Evolutionary conservation across 139 green algal species (phyloP).

Genomic region (Volvox africanus): DNA sequence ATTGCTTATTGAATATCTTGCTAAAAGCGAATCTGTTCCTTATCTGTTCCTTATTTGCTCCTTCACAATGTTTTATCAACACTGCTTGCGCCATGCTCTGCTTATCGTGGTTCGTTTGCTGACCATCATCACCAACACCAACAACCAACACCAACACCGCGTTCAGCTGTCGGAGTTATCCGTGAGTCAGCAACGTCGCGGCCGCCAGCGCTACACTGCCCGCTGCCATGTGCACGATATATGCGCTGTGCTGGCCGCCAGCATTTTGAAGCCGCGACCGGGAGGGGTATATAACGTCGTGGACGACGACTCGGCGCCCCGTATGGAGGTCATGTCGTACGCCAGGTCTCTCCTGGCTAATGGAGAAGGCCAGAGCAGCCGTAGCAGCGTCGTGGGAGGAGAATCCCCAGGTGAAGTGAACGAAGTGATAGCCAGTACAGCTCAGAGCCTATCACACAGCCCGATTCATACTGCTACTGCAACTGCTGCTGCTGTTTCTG

Average conservation of each 20-base stretch:
- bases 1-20: no score
- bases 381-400: slow-evolving; percentile 4
- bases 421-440: background rate
- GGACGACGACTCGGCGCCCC: slow-evolving; percentile 80
- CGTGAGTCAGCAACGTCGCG: slow-evolving; percentile 55
- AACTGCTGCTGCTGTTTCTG: background rate
- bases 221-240: slow-evolving; percentile 86
- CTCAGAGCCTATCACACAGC: no score
- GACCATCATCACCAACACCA: no score
- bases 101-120: no score
- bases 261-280: slow-evolving; percentile 59
- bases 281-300: slow-evolving; percentile 82
- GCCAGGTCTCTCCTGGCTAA: slow-evolving; percentile 58
- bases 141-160: background rate
- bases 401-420: no score
- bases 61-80: no score
- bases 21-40: no score
- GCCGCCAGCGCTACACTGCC: slow-evolving; percentile 66
- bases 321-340: slow-evolving; percentile 66
- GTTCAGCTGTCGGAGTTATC: background rate
- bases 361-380: background rate
- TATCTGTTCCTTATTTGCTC: no score
- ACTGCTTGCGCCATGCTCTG: no score
- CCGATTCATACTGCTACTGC: background rate
- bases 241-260: slow-evolving; percentile 73